phyloP scores from a whole-genome alignment of 345 rosid genomes.

The Lepidium sativum region DNA sequence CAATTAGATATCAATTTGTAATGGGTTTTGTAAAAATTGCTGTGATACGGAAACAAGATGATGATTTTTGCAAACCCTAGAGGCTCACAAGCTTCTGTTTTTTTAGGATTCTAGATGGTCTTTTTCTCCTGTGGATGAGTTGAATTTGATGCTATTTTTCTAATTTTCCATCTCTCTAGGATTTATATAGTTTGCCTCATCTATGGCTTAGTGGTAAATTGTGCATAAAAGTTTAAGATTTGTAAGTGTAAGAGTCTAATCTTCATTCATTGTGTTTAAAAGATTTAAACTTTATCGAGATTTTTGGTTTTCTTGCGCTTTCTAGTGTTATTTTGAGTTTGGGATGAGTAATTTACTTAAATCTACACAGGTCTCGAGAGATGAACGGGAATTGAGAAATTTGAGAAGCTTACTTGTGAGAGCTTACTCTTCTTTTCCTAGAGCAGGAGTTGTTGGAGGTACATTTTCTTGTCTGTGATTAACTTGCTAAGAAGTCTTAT shows the following conservation, averaged over 20 bases:
- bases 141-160: not conserved
- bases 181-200: not conserved
- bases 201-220: not conserved
- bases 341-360: not conserved
- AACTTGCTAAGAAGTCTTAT: not conserved
- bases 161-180: not conserved
- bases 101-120: not conserved
- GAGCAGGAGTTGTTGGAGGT: conserved; percentile 39
- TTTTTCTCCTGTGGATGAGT: not conserved
- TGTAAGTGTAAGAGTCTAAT: not conserved
- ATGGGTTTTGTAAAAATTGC: not conserved
- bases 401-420: conserved; percentile 35
- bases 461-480: not conserved
- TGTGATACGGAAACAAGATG: not conserved
- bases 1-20: not conserved
- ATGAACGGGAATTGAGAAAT: conserved; percentile 38
- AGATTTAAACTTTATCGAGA: not conserved
- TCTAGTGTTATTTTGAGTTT: not conserved
- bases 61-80: conserved; percentile 11
- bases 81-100: not conserved
- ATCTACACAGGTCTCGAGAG: conserved; percentile 41
- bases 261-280: not conserved
- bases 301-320: not conserved
- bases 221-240: not conserved
- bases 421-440: conserved; percentile 34